Evolutionary conservation across 495 filamentous ascomycete species (phyloP).

Genomic region (Neurospora terricola): DNA sequence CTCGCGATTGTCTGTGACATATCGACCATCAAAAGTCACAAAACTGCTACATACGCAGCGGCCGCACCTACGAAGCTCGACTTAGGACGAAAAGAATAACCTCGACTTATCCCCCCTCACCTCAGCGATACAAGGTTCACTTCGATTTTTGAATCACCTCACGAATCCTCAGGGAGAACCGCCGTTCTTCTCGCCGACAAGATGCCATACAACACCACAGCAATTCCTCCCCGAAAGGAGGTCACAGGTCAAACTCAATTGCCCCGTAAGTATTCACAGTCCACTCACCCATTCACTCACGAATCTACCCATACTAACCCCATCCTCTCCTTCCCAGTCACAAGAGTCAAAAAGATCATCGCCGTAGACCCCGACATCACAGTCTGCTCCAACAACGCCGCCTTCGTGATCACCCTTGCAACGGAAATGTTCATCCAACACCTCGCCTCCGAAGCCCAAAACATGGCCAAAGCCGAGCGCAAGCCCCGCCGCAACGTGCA

Average conservation of each 20-base stretch:
- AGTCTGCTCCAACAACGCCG: slow-evolving; percentile 81
- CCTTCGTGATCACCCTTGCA: slow-evolving; percentile 88
- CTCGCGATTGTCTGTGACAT: background rate
- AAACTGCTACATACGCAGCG: background rate
- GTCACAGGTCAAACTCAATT: slow-evolving; percentile 75
- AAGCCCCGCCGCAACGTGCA: slow-evolving; percentile 92
- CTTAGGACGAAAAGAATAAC: background rate
- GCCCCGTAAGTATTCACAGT: slow-evolving; percentile 53
- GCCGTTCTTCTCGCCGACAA: background rate
- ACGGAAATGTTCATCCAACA: slow-evolving; percentile 98
- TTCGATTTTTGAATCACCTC: background rate
- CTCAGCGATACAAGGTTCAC: background rate
- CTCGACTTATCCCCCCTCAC: background rate
- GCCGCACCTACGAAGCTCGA: background rate
- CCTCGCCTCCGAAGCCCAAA: slow-evolving; percentile 72
- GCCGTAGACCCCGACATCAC: slow-evolving; percentile 73
- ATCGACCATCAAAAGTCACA: background rate
- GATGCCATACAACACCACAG: slow-evolving; percentile 87
- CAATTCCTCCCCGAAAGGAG: slow-evolving; percentile 70
- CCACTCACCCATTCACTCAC: background rate
- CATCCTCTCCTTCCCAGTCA: slow-evolving; percentile 44
- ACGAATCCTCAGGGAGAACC: background rate
- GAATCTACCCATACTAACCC: slow-evolving; percentile 2
- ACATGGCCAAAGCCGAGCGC: slow-evolving; percentile 78
- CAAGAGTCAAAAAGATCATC: slow-evolving; percentile 90